Evolutionary conservation across 352 stramenopile genomes (phyloP), one percentile per base, ranked within the genome.

Genomic region (Pythium brachiatum): DNA sequence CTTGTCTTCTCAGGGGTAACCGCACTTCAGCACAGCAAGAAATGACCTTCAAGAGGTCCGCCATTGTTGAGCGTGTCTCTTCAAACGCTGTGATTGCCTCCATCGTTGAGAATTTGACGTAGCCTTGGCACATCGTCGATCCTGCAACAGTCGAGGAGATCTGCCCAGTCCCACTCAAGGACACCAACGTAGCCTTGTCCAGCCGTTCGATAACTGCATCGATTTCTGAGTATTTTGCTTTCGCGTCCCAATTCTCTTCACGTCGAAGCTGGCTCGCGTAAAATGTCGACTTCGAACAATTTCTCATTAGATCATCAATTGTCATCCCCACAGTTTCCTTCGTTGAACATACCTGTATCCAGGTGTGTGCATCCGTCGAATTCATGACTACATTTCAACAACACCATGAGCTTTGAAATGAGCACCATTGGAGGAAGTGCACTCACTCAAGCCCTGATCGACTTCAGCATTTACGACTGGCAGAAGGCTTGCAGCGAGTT

Each of bases 121-220:
- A 78, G 39, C 84, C 73, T 47, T 79, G 66, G 58, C 76, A 87
- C 86, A 97, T 95, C 7, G 95, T 73, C 25, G 72, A 60, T 16
- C 74, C 79, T 26, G 70, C 63, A 39, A 59, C 38, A 12, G 72
- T 69, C 52, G 60, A 53, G 13, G 60, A 18, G 15, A 74, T 59
- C 48, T 68, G 62, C 7, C 53, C 48, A 7, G 84, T 74, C 11
- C 76, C 64, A 15, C 57, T 21, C 0, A 95, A 73, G 21, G 11
- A 25, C 6, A 50, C 32, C 13, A 66, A 32, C 3, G 23, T 43
- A 13, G 16, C n/a, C 15, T 41, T 23, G 36, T 51, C 29, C 21
- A 59, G 29, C 9, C 41, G 15, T 3, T 43, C 23, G 6, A 31
- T 34, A 25, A 50, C 39, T 34, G 41, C 3, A 7, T 48, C 41